These are phyloP conservation scores for Solanum hybrid DNA, from an alignment of 305 asterid genomes.

Conservation along the genomic window DNA sequence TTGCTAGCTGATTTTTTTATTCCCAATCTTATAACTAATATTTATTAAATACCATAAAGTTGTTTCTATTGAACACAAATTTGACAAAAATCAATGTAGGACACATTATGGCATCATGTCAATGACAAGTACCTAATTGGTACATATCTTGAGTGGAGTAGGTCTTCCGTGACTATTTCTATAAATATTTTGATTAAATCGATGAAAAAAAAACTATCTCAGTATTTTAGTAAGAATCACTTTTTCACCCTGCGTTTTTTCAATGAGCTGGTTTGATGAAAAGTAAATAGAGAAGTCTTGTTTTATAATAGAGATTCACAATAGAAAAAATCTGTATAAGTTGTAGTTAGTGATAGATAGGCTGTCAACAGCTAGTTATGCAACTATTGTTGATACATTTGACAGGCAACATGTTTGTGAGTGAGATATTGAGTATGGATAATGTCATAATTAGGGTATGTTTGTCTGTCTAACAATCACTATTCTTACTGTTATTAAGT, in stretches of 20 bases:
- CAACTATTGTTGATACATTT: conserved; percentile 20
- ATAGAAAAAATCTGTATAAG: not conserved
- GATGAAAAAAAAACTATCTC: fast-evolving
- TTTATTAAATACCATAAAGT: not conserved
- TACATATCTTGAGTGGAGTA: not conserved
- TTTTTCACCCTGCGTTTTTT: too few relatives aligned
- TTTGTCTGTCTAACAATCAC: not conserved
- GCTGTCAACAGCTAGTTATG: conserved; percentile 25
- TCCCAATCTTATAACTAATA: too few relatives aligned
- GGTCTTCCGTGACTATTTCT: too few relatives aligned
- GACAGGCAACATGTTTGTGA: conserved; percentile 20
- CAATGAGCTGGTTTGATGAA: not conserved
- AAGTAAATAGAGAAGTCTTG: too few relatives aligned
- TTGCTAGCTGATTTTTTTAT: too few relatives aligned
- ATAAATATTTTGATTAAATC: too few relatives aligned
- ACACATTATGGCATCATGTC: not conserved
- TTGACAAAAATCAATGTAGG: not conserved
- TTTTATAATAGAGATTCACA: too few relatives aligned
- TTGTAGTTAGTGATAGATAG: conserved; percentile 2
- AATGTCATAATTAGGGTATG: not conserved
- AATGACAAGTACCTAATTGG: not conserved
- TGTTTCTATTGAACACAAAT: not conserved
- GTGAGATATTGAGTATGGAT: not conserved
- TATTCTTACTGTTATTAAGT: not conserved
- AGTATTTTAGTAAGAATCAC: too few relatives aligned